These are phyloP conservation scores for Calocybe cyanea DNA, from an alignment of 768 basidiomycete species.

Conservation along the genomic window DNA sequence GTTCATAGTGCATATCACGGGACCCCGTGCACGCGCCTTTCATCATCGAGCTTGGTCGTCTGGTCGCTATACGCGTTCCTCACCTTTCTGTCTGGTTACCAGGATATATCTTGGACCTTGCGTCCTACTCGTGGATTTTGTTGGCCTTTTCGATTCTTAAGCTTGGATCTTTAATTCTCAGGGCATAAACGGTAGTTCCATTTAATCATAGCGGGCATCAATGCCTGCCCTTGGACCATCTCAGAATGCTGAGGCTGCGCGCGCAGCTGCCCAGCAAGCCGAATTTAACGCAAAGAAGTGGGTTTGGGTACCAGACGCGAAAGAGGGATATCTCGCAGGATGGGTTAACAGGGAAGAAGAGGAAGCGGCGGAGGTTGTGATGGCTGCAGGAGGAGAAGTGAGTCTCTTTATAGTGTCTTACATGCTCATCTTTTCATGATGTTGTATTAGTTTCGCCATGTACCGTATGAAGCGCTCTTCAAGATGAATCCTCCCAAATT, in stretches of 20 bases:
- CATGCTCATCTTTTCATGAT: not conserved
- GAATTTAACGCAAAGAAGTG: conserved; percentile 98
- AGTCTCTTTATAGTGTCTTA: conserved; percentile 1
- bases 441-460: conserved; percentile 32
- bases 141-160: not conserved
- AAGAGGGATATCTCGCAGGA: conserved; percentile 90
- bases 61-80: conserved; percentile 15
- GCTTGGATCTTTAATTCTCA: not conserved
- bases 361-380: conserved; percentile 77
- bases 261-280: conserved; percentile 85
- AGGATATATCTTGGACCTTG: conserved; percentile 7
- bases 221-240: conserved; percentile 52
- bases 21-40: conserved; percentile 14
- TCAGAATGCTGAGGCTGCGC: conserved; percentile 67
- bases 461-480: conserved; percentile 78
- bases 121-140: not conserved
- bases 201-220: not conserved
- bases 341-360: conserved; percentile 89
- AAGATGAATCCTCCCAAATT: conserved; percentile 99
- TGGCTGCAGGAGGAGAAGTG: conserved; percentile 84
- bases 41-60: conserved; percentile 3
- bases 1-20: conserved; percentile 23
- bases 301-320: conserved; percentile 95
- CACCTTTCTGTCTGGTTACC: conserved; percentile 9
- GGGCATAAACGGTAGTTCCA: not conserved